Conservation (phyloP, 2,329 filamentous ascomycete species). For the Fusarium buxicola region DNA sequence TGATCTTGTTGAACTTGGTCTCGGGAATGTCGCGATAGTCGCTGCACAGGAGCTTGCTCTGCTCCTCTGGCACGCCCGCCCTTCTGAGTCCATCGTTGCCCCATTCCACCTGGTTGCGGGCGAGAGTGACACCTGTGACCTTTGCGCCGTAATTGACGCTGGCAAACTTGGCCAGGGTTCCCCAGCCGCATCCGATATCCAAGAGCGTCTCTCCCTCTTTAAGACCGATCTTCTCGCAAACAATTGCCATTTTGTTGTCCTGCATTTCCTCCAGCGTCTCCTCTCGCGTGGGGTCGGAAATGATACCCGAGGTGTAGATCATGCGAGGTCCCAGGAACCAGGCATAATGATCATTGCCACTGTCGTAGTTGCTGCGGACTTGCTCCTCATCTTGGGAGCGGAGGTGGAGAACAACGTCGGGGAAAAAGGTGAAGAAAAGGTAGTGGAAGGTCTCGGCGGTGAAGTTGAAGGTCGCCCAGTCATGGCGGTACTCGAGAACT, state of each 20-base stretch:
- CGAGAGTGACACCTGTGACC: constrained; percentile 88
- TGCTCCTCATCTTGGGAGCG: constrained; percentile 95
- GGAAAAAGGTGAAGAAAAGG: constrained; percentile 84
- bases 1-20: constrained; percentile 92
- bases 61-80: constrained; percentile 80
- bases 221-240: constrained; percentile 92
- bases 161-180: constrained; percentile 90
- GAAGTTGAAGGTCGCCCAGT: constrained; percentile 93
- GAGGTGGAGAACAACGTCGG: constrained; percentile 88
- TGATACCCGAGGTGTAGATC: constrained; percentile 95
- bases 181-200: constrained; percentile 96
- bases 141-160: constrained; percentile 87
- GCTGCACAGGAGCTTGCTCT: constrained; percentile 89
- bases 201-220: constrained; percentile 83
- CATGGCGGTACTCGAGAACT: constrained; percentile 88
- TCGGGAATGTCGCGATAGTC: constrained; percentile 94
- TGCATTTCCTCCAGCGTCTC: constrained; percentile 94
- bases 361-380: constrained; percentile 94
- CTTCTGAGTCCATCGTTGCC: constrained; percentile 87
- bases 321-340: constrained; percentile 98
- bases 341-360: constrained; percentile 94
- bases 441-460: constrained; percentile 84
- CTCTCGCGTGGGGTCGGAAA: constrained; percentile 84
- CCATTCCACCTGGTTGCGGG: constrained; percentile 93
- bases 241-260: constrained; percentile 93